These are phyloP conservation scores for Endotrypanum monterogeii DNA, from an alignment of 208 protist genomes.

Conservation along the genomic window DNA sequence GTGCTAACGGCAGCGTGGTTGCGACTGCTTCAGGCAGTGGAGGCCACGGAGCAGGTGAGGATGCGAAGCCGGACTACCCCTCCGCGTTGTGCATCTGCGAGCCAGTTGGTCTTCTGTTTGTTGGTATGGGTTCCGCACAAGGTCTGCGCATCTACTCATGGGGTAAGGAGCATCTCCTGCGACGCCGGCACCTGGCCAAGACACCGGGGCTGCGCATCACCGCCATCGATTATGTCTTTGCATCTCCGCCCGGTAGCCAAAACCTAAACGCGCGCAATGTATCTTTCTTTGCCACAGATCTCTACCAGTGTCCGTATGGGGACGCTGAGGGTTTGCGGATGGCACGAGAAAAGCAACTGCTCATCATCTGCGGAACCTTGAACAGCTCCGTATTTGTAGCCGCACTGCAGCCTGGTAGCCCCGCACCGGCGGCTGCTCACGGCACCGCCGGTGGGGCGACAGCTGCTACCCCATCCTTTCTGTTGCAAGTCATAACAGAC, in stretches of 20 bases:
- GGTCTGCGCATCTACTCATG: slow-evolving; percentile 82
- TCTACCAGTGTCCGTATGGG: slow-evolving; percentile 60
- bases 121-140: slow-evolving; percentile 58
- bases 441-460: slow-evolving; percentile 2
- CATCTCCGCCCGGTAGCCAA: slow-evolving; percentile 43
- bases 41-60: not conserved
- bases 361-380: slow-evolving; percentile 78
- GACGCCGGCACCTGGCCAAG: slow-evolving; percentile 59
- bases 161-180: slow-evolving; percentile 70
- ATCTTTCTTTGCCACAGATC: slow-evolving; percentile 34
- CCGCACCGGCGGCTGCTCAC: not conserved
- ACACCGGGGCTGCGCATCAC: slow-evolving; percentile 68
- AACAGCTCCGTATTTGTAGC: slow-evolving; percentile 73
- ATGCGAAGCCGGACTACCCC: slow-evolving; percentile 46
- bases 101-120: slow-evolving; percentile 75
- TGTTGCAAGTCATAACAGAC: slow-evolving; percentile 67
- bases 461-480: slow-evolving; percentile 44
- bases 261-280: slow-evolving; percentile 27
- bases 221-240: slow-evolving; percentile 76
- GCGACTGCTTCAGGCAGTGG: not conserved
- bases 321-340: slow-evolving; percentile 24
- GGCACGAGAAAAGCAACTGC: slow-evolving; percentile 56
- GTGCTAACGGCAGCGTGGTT: not conserved
- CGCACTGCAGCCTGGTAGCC: slow-evolving; percentile 49
- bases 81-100: slow-evolving; percentile 77